phyloP scores from a whole-genome alignment of 768 basidiomycete species.

The Lyophyllum decastes region DNA sequence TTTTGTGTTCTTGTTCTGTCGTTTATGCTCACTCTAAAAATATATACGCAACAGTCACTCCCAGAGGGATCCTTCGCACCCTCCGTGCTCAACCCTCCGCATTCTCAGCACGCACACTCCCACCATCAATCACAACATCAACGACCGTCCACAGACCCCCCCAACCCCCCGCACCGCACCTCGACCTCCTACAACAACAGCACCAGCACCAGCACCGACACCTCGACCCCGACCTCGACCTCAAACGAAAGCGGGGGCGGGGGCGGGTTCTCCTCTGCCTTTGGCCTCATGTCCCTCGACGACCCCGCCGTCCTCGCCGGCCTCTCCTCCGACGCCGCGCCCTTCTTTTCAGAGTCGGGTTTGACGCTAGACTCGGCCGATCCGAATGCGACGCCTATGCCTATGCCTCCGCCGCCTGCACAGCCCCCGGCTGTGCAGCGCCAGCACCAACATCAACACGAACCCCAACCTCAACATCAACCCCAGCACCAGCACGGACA shows the following conservation, averaged over 20 bases:
- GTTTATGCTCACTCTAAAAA: not conserved
- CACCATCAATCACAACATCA: conserved; percentile 5
- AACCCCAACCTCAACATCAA: conserved; percentile 14
- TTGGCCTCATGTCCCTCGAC: conserved; percentile 77
- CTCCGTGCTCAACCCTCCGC: not conserved
- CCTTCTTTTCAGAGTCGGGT: conserved; percentile 53
- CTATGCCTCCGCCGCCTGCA: conserved; percentile 29
- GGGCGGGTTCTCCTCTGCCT: conserved; percentile 58
- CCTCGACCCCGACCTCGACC: too few species aligned
- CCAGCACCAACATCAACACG: conserved; percentile 10
- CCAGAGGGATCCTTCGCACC: not conserved
- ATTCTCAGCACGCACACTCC: not conserved
- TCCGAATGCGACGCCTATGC: conserved; percentile 23
- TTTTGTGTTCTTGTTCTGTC: not conserved
- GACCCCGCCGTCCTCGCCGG: conserved; percentile 70
- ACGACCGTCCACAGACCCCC: not conserved
- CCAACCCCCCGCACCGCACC: not conserved
- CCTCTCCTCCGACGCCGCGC: conserved; percentile 54
- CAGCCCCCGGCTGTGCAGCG: conserved; percentile 20
- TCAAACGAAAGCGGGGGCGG: conserved; percentile 28
- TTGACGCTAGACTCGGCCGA: conserved; percentile 11
- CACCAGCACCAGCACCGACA: not conserved
- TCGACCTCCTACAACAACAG: too few species aligned
- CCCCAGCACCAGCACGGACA: conserved; percentile 33
- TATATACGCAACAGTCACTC: not conserved